These are phyloP conservation scores for Aspergillus nidulans DNA, from an alignment of 495 filamentous ascomycete species.

Conservation along the genomic window DNA sequence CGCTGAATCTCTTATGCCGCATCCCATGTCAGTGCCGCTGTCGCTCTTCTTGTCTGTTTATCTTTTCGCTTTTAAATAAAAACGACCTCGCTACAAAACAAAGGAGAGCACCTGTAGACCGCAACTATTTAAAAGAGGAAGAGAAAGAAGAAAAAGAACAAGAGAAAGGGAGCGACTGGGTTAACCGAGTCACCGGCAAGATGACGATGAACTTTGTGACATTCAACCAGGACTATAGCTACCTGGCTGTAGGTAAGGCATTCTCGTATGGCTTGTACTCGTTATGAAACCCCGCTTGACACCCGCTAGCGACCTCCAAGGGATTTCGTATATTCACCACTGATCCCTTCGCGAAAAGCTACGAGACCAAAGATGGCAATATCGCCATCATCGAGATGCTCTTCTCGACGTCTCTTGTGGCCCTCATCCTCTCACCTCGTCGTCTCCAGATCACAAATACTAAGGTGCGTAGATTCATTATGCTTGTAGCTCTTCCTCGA, in stretches of 20 bases:
- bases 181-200: slow-evolving; percentile 13
- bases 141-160: background rate
- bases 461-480: slow-evolving; percentile 59
- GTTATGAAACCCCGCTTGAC: slow-evolving; percentile 25
- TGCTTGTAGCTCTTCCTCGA: background rate
- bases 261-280: slow-evolving; percentile 1
- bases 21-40: background rate
- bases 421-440: slow-evolving; percentile 81
- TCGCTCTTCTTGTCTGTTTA: background rate
- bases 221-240: slow-evolving; percentile 98
- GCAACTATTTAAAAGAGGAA: slow-evolving; percentile 4
- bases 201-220: slow-evolving; percentile 94
- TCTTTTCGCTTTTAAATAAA: background rate
- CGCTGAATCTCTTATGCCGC: no score
- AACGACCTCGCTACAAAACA: background rate
- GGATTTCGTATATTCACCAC: slow-evolving; percentile 96
- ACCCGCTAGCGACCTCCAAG: slow-evolving; percentile 66
- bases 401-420: slow-evolving; percentile 97
- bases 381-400: slow-evolving; percentile 97
- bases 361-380: slow-evolving; percentile 87
- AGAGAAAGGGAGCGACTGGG: background rate
- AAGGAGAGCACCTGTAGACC: background rate
- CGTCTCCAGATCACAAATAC: slow-evolving; percentile 95
- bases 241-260: slow-evolving; percentile 81
- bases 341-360: slow-evolving; percentile 90